Base-by-base conservation (phyloP, 78 protist genomes). In the Dictyostelium intermedium region DNA sequence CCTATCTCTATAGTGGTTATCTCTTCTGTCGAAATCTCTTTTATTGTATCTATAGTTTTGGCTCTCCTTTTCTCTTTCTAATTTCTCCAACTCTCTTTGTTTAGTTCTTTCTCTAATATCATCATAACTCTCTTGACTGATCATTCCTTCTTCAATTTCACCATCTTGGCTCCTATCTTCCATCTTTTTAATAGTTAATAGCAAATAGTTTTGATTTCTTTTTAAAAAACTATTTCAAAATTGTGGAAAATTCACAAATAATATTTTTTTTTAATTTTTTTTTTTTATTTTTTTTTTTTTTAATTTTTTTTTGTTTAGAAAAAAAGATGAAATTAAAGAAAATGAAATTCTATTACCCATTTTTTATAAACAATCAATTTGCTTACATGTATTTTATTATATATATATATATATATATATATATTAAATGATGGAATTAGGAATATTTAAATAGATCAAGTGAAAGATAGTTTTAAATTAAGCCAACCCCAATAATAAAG, bases 101-200 rank as follows among this genome's bases (percentile, higher is more conserved):
- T 77, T 77, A 0, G 25, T 77, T 77, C 82, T 77, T 77, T 77
- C 82, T 77, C 82, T 77, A 10, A 77, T 41, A 77, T 77, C 82
- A 9, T 41, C 35, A 41, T 77, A 77, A 41, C 60, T 77, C 9
- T 77, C 82, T 77, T 77, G 63, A 10, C 34, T 6, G n/a, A 77
- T 77, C 82, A 77, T 77, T 10, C 82, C 82, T 34, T 77, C 82
- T 43, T 77, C 82, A 0, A 14, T 16, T n/a, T 77, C 82, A 9
- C 37, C 45, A 72, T 72, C 37, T 34, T 72, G 25, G 11, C 34
- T 72, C 14, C 45, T 34, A 34, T 72, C 79, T 4, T 30, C 25
- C 45, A 5, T 16, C 6, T 34, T 72, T 72, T 72, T 70, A 10
- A 32, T 45, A 8, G 2, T 45, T 45, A 47, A 11, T 47, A 13